Conservation (phyloP, 2,329 filamentous ascomycete species). For the Thelonectria discophora region DNA sequence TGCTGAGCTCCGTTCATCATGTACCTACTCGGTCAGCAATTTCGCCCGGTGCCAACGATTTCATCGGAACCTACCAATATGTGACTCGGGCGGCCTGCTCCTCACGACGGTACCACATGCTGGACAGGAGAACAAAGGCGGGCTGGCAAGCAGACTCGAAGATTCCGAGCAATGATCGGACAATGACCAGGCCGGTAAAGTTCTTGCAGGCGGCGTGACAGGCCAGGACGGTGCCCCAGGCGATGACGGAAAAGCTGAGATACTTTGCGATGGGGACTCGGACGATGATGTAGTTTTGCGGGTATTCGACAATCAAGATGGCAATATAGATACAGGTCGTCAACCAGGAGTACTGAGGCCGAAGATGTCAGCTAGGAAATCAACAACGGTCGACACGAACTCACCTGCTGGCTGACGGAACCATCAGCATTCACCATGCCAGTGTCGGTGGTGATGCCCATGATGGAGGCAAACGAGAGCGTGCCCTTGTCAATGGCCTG, state of each 20-base stretch:
- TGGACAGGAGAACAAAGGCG: conserved; percentile 71
- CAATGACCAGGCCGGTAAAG: conserved; percentile 66
- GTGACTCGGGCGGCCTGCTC: conserved; percentile 74
- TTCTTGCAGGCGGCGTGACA: conserved; percentile 68
- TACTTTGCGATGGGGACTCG: conserved; percentile 75
- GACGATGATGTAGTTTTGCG: conserved; percentile 68
- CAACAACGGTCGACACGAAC: not conserved
- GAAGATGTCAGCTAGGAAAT: not conserved
- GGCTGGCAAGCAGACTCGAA: conserved; percentile 78
- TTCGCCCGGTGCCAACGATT: not conserved
- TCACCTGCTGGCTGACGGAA: conserved; percentile 32
- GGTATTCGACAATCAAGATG: conserved; percentile 76
- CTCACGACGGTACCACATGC: conserved; percentile 76
- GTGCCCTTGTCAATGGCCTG: conserved; percentile 76
- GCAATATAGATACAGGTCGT: conserved; percentile 79
- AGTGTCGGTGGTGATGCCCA: conserved; percentile 65
- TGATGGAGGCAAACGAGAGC: conserved; percentile 70
- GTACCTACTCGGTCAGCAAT: conserved; percentile 51
- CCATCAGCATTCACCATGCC: conserved; percentile 53
- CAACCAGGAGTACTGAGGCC: conserved; percentile 70
- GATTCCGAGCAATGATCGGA: conserved; percentile 73
- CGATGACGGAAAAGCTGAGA: conserved; percentile 68
- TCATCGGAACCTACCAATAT: conserved; percentile 63
- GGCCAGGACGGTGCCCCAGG: conserved; percentile 70
- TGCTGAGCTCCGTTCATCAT: conserved; percentile 82